A percentile compares a stretch with the other conserved stretches of the same genome.
phyloP scores from a whole-genome alignment of 1,284 basidiomycete species.

The Vanrija humicola region DNA sequence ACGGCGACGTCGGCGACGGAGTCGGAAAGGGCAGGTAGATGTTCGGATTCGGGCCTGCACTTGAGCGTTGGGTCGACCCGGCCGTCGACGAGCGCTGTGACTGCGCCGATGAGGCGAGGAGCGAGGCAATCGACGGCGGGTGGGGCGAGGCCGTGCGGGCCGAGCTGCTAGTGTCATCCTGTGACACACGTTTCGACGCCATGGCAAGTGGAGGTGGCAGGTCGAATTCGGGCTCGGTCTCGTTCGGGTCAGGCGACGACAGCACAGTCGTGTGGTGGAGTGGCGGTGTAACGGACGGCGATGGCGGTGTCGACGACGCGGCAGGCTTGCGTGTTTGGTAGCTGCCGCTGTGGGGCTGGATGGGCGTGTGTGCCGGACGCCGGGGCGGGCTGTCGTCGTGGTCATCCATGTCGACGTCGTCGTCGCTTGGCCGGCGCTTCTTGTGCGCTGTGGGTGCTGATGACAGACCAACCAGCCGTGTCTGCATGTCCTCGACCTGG shows the following conservation, averaged over 20 bases:
- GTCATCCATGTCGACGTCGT: constrained; percentile 1
- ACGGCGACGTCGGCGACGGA: constrained; percentile 44
- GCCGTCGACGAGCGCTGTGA: constrained; percentile 4
- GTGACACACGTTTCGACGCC: constrained; percentile 11
- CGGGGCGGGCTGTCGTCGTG: background rate
- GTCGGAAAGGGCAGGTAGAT: constrained; percentile 47
- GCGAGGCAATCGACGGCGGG: constrained; percentile 10
- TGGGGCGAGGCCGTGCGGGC: constrained; percentile 9
- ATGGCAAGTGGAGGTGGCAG: constrained; percentile 34
- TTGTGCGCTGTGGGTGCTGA: background rate
- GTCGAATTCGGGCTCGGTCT: constrained; percentile 37
- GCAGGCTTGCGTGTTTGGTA: constrained; percentile 3
- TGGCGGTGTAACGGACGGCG: constrained; percentile 26
- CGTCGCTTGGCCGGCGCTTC: constrained; percentile 1
- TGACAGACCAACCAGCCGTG: background rate
- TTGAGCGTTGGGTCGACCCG: constrained; percentile 11
- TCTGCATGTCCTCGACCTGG: constrained; percentile 21
- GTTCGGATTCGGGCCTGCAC: constrained; percentile 31
- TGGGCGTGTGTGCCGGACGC: background rate
- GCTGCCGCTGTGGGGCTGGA: background rate
- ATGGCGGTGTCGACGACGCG: constrained; percentile 23
- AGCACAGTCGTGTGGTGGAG: background rate
- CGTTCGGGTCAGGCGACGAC: constrained; percentile 30
- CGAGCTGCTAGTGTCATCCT: constrained; percentile 1
- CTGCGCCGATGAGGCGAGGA: constrained; percentile 8